Conservation (phyloP, 192 early-diverging fungal genomes). For the Umbelopsis vinacea region DNA sequence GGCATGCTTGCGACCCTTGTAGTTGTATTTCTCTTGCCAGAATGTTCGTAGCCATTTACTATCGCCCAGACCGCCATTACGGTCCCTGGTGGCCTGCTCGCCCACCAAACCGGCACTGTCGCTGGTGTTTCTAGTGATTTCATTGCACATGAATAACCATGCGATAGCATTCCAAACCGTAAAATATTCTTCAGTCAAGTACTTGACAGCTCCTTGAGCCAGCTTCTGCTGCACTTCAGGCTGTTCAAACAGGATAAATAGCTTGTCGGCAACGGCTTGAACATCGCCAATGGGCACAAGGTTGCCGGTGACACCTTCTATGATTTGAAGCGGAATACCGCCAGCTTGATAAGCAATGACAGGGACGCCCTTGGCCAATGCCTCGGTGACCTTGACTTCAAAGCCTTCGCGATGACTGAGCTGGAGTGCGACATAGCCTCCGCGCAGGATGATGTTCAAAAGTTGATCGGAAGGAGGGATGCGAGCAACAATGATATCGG, state of each 20-base stretch:
- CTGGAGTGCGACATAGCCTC: constrained; percentile 75
- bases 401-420: constrained; percentile 83
- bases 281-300: constrained; percentile 67
- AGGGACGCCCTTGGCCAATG: constrained; percentile 65
- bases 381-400: constrained; percentile 85
- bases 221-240: constrained; percentile 51
- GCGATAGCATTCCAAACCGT: constrained; percentile 73
- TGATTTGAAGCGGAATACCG: constrained; percentile 86
- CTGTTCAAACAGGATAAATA: constrained; percentile 65
- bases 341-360: constrained; percentile 59
- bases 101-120: constrained; percentile 26
- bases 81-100: constrained; percentile 17
- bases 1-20: constrained; percentile 22
- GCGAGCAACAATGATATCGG: constrained; percentile 64
- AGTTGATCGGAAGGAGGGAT: constrained; percentile 82
- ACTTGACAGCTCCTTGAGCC: constrained; percentile 39
- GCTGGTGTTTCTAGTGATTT: constrained; percentile 45
- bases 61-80: constrained; percentile 38
- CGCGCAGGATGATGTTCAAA: constrained; percentile 71
- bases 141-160: constrained; percentile 74
- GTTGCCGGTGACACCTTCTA: constrained; percentile 68
- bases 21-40: constrained; percentile 43
- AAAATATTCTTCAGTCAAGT: constrained; percentile 69
- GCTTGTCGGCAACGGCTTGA: constrained; percentile 59
- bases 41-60: constrained; percentile 46